Conservation (phyloP, 768 basidiomycete genomes). For the Kwoniella sp. region DNA sequence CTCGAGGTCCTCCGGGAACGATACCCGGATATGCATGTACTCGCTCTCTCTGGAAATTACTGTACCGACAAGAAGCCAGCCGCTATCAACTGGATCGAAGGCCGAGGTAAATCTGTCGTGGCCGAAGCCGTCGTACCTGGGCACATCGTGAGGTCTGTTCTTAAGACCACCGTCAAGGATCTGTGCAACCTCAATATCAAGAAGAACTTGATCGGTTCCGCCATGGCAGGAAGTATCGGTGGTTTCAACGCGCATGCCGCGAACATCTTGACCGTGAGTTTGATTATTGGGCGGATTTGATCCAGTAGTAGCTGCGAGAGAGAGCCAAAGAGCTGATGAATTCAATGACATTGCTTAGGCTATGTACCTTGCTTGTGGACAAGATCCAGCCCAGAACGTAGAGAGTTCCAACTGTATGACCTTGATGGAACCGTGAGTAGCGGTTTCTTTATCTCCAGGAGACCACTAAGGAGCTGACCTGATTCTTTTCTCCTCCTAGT, state of each 20-base stretch:
- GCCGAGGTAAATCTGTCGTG: slow-evolving; percentile 95
- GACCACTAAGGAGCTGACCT: slow-evolving; percentile 6
- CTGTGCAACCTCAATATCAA: slow-evolving; percentile 89
- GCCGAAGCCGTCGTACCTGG: slow-evolving; percentile 93
- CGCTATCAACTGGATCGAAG: slow-evolving; percentile 99
- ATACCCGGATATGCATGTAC: slow-evolving; percentile 88
- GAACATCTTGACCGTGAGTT: slow-evolving; percentile 78
- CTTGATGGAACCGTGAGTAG: slow-evolving; percentile 91
- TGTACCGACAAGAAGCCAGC: slow-evolving; percentile 99
- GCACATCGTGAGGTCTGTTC: slow-evolving; percentile 78
- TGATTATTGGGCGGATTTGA: not conserved
- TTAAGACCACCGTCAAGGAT: slow-evolving; percentile 92
- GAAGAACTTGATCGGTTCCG: slow-evolving; percentile 96
- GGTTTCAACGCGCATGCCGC: slow-evolving; percentile 99
- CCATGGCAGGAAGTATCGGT: slow-evolving; percentile 97
- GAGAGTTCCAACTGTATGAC: slow-evolving; percentile 99
- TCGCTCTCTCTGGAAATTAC: slow-evolving; percentile 94
- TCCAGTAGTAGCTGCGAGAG: not conserved
- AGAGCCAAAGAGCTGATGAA: slow-evolving; percentile 16
- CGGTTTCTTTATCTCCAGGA: slow-evolving; percentile 4
- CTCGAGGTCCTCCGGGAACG: slow-evolving; percentile 69
- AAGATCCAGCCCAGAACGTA: slow-evolving; percentile 98
- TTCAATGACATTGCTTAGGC: slow-evolving; percentile 58
- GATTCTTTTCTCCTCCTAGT: slow-evolving; percentile 58
- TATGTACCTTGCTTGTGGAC: slow-evolving; percentile 91